Base-by-base conservation (phyloP, 495 filamentous ascomycete species). In the Melanomma pulvis-pyrius region DNA sequence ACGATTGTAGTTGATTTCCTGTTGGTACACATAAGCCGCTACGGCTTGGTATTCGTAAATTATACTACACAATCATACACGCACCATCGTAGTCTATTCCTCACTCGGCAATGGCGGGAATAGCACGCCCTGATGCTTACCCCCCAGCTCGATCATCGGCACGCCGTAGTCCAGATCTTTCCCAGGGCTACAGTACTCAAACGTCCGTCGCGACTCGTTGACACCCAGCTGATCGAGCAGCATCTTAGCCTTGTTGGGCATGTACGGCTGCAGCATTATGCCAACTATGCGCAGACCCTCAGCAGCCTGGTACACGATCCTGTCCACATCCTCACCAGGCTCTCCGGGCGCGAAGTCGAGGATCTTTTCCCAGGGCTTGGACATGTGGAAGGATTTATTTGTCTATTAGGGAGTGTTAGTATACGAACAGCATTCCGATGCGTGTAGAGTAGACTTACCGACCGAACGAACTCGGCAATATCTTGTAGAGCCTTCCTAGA, bases 231-330 rank as follows among this genome's bases (percentile, higher is more conserved):
- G 82, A 72, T 97, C 90, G 12, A 98, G 82, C 49, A 98, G 71
- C 69, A 87, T 81, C 34, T 77, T 74, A 49, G 90, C 82, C 75
- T 93, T 96, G n/a, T 76, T 81, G 2, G 94, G 94, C 83, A 98
- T 92, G 72, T 89, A 92, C 2, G 94, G 92, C 75, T 96, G 93
- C 29, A 98, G 79, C 36, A 98, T 78, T 59, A 98, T 97, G 9
- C 88, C 92, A 2, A 79, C 77, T 34, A 97, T 84, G 22, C 94
- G 88, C 46, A 97, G 74, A n/a, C 87, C 84, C 74, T 98, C 94
- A 1, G 86, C 85, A 55, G 82, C 80, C 34, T 90, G 80, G 74
- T 84, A 97, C 46, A 98, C 77, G 44, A 82, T 80, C 59, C 79
- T 74, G 61, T 84, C 77, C 15, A 80, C 63, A 25, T 83, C 71